A percentile compares a stretch with the other conserved stretches of the same genome.
Conservation (phyloP, 768 basidiomycete genomes). For the Ephemerocybe angulata region DNA sequence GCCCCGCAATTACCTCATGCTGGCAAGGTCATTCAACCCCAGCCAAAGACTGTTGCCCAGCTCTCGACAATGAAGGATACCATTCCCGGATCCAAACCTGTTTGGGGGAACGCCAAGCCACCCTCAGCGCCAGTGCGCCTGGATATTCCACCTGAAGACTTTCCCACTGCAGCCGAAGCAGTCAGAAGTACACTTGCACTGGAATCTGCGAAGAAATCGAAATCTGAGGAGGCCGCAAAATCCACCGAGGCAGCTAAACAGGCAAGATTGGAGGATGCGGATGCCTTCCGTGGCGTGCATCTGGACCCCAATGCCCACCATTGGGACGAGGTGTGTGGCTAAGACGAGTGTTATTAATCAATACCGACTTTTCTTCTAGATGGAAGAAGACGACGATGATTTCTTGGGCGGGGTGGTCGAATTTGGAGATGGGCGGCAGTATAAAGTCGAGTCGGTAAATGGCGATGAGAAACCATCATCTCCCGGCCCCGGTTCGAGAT, state of each 20-base stretch:
- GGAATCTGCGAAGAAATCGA: conserved; percentile 32
- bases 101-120: conserved; percentile 66
- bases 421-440: conserved; percentile 92
- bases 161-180: conserved; percentile 96
- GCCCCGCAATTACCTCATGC: conserved; percentile 52
- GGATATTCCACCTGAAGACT: conserved; percentile 60
- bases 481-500: conserved; percentile 38
- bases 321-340: conserved; percentile 87
- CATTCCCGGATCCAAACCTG: conserved; percentile 46
- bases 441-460: conserved; percentile 65
- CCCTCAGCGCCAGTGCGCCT: conserved; percentile 33
- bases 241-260: conserved; percentile 58
- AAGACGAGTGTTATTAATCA: conserved; percentile 1
- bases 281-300: conserved; percentile 92
- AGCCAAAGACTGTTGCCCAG: conserved; percentile 42
- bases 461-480: conserved; percentile 22
- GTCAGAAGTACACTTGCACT: conserved; percentile 68
- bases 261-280: conserved; percentile 75
- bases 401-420: conserved; percentile 88
- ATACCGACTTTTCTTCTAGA: conserved; percentile 38
- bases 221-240: conserved; percentile 39
- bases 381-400: conserved; percentile 91
- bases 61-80: conserved; percentile 30
- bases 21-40: conserved; percentile 68
- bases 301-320: conserved; percentile 91